Evolutionary conservation across 2,329 filamentous ascomycete genomes (phyloP).

Genomic region (Massarina eburnea): DNA sequence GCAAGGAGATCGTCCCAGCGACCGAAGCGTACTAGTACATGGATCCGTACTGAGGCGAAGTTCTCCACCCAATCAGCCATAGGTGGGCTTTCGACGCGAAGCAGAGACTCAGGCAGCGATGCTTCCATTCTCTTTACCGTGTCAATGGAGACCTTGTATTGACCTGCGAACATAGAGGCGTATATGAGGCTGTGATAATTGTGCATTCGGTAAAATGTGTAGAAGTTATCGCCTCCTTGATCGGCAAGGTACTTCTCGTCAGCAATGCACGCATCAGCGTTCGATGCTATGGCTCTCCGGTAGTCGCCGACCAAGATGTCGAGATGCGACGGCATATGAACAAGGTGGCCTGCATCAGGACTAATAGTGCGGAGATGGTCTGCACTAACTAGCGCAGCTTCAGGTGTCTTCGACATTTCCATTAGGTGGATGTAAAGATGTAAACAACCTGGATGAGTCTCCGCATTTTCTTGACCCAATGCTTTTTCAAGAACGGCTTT

Average conservation of each 20-base stretch:
- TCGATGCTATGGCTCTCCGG: slow-evolving; percentile 64
- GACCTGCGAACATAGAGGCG: slow-evolving; percentile 74
- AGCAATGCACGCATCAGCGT: slow-evolving; percentile 65
- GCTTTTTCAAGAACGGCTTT: slow-evolving; percentile 62
- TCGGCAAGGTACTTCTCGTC: slow-evolving; percentile 67
- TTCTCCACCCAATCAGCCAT: slow-evolving; percentile 81
- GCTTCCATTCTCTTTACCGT: slow-evolving; percentile 62
- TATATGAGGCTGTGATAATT: slow-evolving; percentile 76
- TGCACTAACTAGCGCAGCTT: slow-evolving; percentile 62
- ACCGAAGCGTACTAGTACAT: slow-evolving; percentile 73
- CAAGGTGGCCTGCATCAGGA: slow-evolving; percentile 69
- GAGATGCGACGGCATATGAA: slow-evolving; percentile 71
- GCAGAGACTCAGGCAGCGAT: slow-evolving; percentile 63
- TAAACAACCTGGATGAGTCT: slow-evolving; percentile 67
- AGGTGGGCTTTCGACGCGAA: slow-evolving; percentile 66
- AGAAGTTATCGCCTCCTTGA: slow-evolving; percentile 68
- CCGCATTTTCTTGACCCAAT: slow-evolving; percentile 52
- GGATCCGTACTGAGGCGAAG: slow-evolving; percentile 67
- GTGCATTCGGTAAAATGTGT: slow-evolving; percentile 74
- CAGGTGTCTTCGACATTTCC: slow-evolving; percentile 72
- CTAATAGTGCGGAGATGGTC: slow-evolving; percentile 65
- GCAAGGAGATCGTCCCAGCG: slow-evolving; percentile 67
- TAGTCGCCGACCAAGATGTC: slow-evolving; percentile 76
- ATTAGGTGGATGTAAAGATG: slow-evolving; percentile 78
- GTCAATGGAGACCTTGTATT: slow-evolving; percentile 63